These are phyloP conservation scores for Rhizopogon rudus DNA, from an alignment of 768 basidiomycete genomes.

Conservation along the genomic window DNA sequence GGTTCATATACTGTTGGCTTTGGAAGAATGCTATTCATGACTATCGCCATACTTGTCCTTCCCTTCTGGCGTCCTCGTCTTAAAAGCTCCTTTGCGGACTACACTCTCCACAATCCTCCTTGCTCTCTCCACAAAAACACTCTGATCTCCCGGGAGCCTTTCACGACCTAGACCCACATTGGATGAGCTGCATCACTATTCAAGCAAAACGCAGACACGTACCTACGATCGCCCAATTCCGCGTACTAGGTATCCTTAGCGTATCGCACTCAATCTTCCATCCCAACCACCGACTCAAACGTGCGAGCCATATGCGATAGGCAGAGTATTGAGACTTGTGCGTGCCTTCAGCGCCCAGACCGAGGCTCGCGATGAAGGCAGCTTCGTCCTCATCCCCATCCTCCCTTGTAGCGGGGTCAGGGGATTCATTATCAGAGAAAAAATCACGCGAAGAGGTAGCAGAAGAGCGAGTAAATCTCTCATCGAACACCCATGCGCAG, in stretches of 20 bases:
- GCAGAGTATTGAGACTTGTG: conserved; percentile 68
- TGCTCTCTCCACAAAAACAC: conserved; percentile 32
- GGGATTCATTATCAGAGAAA: conserved; percentile 14
- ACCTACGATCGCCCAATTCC: conserved; percentile 93
- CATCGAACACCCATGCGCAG: conserved; percentile 81
- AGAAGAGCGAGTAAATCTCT: conserved; percentile 50
- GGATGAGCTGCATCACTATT: not conserved
- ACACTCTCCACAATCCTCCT: conserved; percentile 52
- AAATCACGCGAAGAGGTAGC: conserved; percentile 14
- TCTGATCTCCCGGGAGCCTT: conserved; percentile 14
- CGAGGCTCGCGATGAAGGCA: conserved; percentile 38
- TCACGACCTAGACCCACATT: conserved; percentile 16
- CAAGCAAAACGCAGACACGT: conserved; percentile 16
- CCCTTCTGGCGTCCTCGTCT: conserved; percentile 66
- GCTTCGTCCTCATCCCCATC: conserved; percentile 19
- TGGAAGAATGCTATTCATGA: not conserved
- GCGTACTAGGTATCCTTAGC: conserved; percentile 87
- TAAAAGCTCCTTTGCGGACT: conserved; percentile 62
- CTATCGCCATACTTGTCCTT: conserved; percentile 33
- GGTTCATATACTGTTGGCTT: not conserved
- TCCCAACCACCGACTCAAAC: conserved; percentile 65
- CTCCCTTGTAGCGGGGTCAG: conserved; percentile 15
- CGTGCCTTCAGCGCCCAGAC: conserved; percentile 58
- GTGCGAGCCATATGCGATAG: conserved; percentile 86
- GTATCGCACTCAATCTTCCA: conserved; percentile 86